Base-by-base conservation (phyloP, 23 red algal genomes). In the Cyanidiococcus yangmingshanensis region DNA sequence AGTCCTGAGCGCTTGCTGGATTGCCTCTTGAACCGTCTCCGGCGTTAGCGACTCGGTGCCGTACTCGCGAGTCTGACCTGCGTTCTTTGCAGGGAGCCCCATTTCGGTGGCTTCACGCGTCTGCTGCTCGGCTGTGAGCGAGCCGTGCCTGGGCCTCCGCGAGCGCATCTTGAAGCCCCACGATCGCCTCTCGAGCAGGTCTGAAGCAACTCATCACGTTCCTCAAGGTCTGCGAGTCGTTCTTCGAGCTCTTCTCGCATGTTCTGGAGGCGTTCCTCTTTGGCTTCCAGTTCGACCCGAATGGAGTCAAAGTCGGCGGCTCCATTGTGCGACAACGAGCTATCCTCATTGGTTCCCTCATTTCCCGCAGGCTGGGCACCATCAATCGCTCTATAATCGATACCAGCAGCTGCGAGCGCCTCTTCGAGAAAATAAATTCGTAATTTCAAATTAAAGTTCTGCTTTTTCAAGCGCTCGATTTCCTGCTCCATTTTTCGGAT, bases 371-470 rank as follows among this genome's bases (percentile, higher is more conserved):
- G n/a, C 32, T 12, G 16, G 16, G n/a, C 27, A 2, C 63, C 63
- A 35, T 35, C 63, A 35, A 71, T 35, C 21, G 63, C 63, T 25
- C n/a, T 35, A 35, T 71, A 71, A 30, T 71, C 63, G 7, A 71
- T 71, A 29, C 63, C 63, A 35, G 63, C 63, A 29, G n/a, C 32
- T 1, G 71, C 81, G 17, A 84, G 27, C 16, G 37, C 35, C 30
- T 84, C 81, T 68, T 84, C 81, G 21, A 84, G 75, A 54, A 67
- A 38, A 35, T 67, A 84, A 2, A 84, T 59, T 50, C 75, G 81
- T 39, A 84, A 68, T 57, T 84, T 76, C 68, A 84, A 78, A 45
- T 84, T 78, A 58, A 84, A 84, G 74, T 84, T 84, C 2, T 58
- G 54, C 67, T 84, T 84, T 21, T 50, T 84, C 37, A 84, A 27